Base-by-base conservation (phyloP, 2,329 filamentous ascomycete genomes). In the Cryoendolithus antarcticus region DNA sequence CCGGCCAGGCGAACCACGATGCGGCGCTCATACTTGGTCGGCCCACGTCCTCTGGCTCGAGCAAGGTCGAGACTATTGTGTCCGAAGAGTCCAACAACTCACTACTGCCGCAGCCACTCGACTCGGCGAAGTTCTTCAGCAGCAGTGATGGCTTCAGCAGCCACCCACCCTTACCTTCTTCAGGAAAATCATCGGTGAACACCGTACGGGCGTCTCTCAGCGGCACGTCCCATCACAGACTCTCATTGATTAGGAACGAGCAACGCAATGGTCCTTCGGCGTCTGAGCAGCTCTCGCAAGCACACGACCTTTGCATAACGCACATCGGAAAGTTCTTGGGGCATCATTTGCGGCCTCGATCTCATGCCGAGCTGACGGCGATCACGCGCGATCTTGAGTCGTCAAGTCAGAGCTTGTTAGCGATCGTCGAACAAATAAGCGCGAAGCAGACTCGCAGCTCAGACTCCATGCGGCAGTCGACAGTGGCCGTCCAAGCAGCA, bases 301-400 rank as follows among this genome's bases (percentile, higher is more conserved):
- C 79, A 36, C 86, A 95, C 63, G 88, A 96, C 62, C 76, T 75
- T 6, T 94, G 96, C 54, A 67, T 98, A 38, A 91, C 88, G 5
- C 82, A 88, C 55, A 75, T 98, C 37, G 89, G 85, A 36, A 93
- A 86, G 4, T 94, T 96, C 58, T 89, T 96, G 57, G 91, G 91
- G 9, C 72, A 95, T 40, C 86, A 95, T 59, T 70, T 95, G 43
- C 86, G 95, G 58, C 91, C 88, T 10, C 81, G 91, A 45, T 91
- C 86, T 6, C 81, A 86, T 6, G 76, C 82, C 1, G 86, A 94
- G 57, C 71, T 96, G 36, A 77, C 86, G 24, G 65, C 79, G 8
- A 86, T 84, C 10, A 89, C 93, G 34, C 80, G 84, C 55, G 80
- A 89, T 57, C 85, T 88, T 6, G 83, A 88, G 7, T 71, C 77